A percentile compares a stretch with the other conserved stretches of the same genome.
Evolutionary conservation across 345 rosid species (phyloP).

Genomic region (Psidium guajava): DNA sequence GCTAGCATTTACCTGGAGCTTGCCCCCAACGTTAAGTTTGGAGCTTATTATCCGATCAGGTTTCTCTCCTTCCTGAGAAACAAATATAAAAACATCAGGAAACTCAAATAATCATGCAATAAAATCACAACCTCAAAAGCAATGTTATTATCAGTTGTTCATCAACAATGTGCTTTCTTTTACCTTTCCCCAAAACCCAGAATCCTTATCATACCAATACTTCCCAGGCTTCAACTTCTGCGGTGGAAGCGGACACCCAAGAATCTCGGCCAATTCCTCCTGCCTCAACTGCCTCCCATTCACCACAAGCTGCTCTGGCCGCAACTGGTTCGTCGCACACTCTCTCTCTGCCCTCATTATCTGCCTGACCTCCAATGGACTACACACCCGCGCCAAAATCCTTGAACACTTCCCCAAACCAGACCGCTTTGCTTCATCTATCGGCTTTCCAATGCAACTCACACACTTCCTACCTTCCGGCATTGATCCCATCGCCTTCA

Average conservation of each 20-base stretch:
- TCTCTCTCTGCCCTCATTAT: constrained; percentile 61
- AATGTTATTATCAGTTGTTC: neutral
- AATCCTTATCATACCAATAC: constrained; percentile 53
- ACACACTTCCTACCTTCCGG: constrained; percentile 74
- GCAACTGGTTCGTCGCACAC: constrained; percentile 46
- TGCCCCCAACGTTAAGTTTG: constrained; percentile 39
- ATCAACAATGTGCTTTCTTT: neutral
- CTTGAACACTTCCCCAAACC: constrained; percentile 40
- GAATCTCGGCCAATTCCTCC: constrained; percentile 41
- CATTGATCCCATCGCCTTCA: constrained; percentile 71
- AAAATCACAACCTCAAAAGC: neutral
- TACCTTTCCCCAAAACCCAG: constrained; percentile 62
- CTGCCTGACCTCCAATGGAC: constrained; percentile 40
- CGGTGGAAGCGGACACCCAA: constrained; percentile 27
- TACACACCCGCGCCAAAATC: constrained; percentile 28
- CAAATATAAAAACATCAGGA: neutral
- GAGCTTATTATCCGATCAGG: constrained; percentile 52
- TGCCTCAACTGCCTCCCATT: constrained; percentile 37
- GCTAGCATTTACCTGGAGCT: constrained; percentile 39
- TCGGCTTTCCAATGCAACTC: constrained; percentile 37
- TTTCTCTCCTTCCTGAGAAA: constrained; percentile 53
- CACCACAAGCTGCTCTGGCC: constrained; percentile 50
- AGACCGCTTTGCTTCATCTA: constrained; percentile 36
- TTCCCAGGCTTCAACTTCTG: constrained; percentile 43
- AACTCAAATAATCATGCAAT: neutral